phyloP scores from a whole-genome alignment of 306 rosid species.

The Vigna trinervia region DNA sequence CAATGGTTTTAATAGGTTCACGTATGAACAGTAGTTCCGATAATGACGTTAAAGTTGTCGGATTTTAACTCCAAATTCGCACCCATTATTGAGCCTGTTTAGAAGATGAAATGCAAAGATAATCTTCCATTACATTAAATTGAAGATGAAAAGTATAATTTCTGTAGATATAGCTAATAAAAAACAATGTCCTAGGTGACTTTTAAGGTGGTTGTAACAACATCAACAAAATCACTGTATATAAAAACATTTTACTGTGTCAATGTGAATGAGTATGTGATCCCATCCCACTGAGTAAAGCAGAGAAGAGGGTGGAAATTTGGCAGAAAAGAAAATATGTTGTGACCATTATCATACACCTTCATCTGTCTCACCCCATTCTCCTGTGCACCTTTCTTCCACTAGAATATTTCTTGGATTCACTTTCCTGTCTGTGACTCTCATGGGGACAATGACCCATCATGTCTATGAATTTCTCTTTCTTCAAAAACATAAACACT shows the following conservation, averaged over 20 bases:
- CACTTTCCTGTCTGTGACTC: constrained; percentile 51
- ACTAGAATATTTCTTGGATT: constrained; percentile 41
- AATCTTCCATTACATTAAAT: too few species aligned
- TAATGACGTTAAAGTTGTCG: constrained; percentile 41
- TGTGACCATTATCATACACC: constrained; percentile 4
- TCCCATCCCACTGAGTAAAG: neutral
- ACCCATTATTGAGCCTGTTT: neutral
- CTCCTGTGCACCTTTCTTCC: constrained; percentile 15
- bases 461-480: constrained; percentile 26
- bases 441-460: constrained; percentile 56
- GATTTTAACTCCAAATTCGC: constrained; percentile 15
- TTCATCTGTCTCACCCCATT: neutral
- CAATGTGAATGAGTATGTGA: neutral
- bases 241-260: neutral
- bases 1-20: constrained; percentile 17
- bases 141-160: too few species aligned
- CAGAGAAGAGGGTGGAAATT: neutral
- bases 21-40: constrained; percentile 50
- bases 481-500: neutral
- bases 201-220: too few species aligned
- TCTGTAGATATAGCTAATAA: too few species aligned
- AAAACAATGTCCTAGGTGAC: neutral
- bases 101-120: too few species aligned
- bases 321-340: neutral
- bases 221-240: too few species aligned